These are phyloP conservation scores for Bombardia bombarda DNA, from an alignment of 495 filamentous ascomycete species.

Conservation along the genomic window DNA sequence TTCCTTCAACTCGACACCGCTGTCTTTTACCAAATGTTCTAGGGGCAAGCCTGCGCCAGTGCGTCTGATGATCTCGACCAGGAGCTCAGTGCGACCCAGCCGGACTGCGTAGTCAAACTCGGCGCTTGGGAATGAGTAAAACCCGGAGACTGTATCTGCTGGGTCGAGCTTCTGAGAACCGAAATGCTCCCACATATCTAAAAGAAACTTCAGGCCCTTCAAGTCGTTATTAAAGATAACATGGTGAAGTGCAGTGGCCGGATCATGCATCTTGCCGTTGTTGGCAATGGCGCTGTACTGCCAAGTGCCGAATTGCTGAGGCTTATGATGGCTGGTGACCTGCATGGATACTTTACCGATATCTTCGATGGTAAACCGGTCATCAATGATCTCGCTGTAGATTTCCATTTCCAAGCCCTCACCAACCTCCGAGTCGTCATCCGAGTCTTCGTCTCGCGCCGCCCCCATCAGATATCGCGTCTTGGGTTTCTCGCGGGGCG, in stretches of 20 bases:
- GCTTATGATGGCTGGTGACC: conserved; percentile 50
- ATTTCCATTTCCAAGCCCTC: conserved; percentile 32
- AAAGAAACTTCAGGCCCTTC: conserved; percentile 26
- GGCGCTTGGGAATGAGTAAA: conserved; percentile 25
- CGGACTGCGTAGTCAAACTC: conserved; percentile 23
- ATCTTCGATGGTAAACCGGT: conserved; percentile 62
- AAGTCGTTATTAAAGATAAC: conserved; percentile 26
- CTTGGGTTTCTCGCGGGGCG: conserved; percentile 34
- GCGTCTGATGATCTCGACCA: conserved; percentile 32
- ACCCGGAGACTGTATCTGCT: conserved; percentile 17
- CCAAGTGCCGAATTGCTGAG: conserved; percentile 38
- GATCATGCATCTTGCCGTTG: conserved; percentile 9
- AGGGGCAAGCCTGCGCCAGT: conserved; percentile 59
- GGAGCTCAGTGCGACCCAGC: conserved; percentile 28
- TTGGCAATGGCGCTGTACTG: conserved; percentile 3
- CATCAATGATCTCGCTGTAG: conserved; percentile 44
- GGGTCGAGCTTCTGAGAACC: conserved; percentile 13
- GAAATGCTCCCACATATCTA: conserved; percentile 26
- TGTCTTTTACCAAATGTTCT: conserved; percentile 50
- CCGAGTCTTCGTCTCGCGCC: conserved; percentile 23
- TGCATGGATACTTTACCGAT: conserved; percentile 54
- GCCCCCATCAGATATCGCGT: conserved; percentile 38
- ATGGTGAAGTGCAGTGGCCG: conserved; percentile 19
- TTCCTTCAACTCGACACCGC: conserved; percentile 47
- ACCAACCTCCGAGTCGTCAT: conserved; percentile 18